These are phyloP conservation scores for Colletotrichum sp. DNA, from an alignment of 2,329 filamentous ascomycete species.

Conservation along the genomic window DNA sequence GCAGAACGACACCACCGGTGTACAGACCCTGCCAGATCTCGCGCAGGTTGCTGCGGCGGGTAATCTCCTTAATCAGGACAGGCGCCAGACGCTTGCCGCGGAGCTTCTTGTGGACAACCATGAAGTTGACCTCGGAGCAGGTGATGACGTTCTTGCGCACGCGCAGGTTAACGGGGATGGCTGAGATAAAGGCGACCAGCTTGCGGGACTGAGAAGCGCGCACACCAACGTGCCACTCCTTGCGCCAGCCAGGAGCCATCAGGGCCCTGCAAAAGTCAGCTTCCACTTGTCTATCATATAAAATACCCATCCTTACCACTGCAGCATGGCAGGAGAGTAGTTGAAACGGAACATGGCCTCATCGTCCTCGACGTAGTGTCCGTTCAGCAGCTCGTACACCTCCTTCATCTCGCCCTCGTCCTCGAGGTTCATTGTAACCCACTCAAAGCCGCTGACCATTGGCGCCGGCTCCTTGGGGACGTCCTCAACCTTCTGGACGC, in stretches of 20 bases:
- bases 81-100: conserved; percentile 91
- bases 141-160: conserved; percentile 78
- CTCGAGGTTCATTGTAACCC: conserved; percentile 87
- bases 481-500: conserved; percentile 76
- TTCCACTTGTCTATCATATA: neutral
- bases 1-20: conserved; percentile 89
- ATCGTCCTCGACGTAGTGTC: conserved; percentile 97
- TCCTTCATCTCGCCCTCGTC: conserved; percentile 83
- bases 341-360: conserved; percentile 98
- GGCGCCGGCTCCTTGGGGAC: conserved; percentile 79
- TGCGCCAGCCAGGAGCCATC: conserved; percentile 92
- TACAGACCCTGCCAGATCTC: conserved; percentile 96
- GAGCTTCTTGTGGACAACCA: conserved; percentile 98
- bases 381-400: conserved; percentile 87
- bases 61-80: conserved; percentile 97
- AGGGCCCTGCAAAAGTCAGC: conserved; percentile 69
- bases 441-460: conserved; percentile 86
- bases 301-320: conserved; percentile 66
- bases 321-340: conserved; percentile 87
- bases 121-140: conserved; percentile 95
- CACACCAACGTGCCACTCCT: conserved; percentile 94
- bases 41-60: conserved; percentile 84
- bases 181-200: conserved; percentile 94
- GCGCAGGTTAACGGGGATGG: conserved; percentile 83
- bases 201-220: conserved; percentile 83